These are phyloP conservation scores for Scutellaria galericulata DNA, from an alignment of 257 asterid genomes.

Conservation along the genomic window DNA sequence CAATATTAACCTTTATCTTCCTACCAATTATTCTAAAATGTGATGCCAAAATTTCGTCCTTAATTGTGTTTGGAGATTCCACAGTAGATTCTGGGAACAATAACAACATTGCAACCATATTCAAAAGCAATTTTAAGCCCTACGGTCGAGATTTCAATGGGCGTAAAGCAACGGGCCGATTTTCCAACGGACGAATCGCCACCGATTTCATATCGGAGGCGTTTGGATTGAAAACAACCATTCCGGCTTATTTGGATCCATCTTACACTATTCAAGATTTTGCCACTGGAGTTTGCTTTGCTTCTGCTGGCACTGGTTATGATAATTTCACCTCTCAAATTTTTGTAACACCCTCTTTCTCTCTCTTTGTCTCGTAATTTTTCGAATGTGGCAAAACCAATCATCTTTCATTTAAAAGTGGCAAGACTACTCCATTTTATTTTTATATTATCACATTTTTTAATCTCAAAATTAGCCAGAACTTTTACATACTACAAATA, in stretches of 20 bases:
- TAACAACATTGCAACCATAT: constrained; percentile 53
- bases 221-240: constrained; percentile 53
- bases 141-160: constrained; percentile 69
- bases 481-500: too few relatives aligned
- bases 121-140: constrained; percentile 72
- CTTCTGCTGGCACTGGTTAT: constrained; percentile 87
- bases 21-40: constrained; percentile 13
- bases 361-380: too few relatives aligned
- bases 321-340: constrained; percentile 64
- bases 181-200: constrained; percentile 68
- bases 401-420: too few relatives aligned
- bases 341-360: constrained; percentile 47
- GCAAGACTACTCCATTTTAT: too few relatives aligned
- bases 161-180: constrained; percentile 68
- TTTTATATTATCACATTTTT: too few relatives aligned
- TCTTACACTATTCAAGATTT: constrained; percentile 62
- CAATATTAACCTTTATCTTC: constrained; percentile 24
- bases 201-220: constrained; percentile 73
- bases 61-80: constrained; percentile 81
- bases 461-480: too few relatives aligned
- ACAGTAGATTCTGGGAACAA: constrained; percentile 85
- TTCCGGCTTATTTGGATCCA: constrained; percentile 80
- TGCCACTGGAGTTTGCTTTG: constrained; percentile 81
- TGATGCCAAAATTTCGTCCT: constrained; percentile 57
- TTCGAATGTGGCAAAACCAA: too few relatives aligned